Percentiles rank a stretch among this genome's conserved stretches.
Evolutionary conservation across 2,329 filamentous ascomycete species (phyloP).

Genomic region (Aspergillus jensenii): DNA sequence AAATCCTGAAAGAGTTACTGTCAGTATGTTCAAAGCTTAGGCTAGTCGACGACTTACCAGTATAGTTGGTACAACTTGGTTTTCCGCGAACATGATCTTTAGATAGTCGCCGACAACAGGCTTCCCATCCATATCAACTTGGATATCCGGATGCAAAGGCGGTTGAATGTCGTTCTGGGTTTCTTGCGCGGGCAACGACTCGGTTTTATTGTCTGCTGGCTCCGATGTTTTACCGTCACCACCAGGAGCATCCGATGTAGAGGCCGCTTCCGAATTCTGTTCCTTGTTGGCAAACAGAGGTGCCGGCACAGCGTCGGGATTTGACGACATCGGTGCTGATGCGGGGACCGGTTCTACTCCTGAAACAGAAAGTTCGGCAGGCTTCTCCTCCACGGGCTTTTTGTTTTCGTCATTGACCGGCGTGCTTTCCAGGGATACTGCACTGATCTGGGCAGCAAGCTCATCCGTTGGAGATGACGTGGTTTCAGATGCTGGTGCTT

Average conservation of each 20-base stretch:
- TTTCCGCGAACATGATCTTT: conserved; percentile 94
- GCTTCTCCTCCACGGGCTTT: background rate
- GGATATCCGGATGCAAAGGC: conserved; percentile 45
- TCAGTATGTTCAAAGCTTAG: background rate
- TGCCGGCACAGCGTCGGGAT: conserved; percentile 67
- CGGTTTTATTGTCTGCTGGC: conserved; percentile 14
- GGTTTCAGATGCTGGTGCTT: conserved; percentile 19
- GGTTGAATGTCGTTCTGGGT: conserved; percentile 25
- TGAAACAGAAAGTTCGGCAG: background rate
- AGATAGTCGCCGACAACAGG: conserved; percentile 92
- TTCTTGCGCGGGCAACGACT: conserved; percentile 22
- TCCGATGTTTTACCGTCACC: conserved; percentile 18
- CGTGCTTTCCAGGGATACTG: conserved; percentile 40
- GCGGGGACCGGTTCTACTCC: conserved; percentile 7
- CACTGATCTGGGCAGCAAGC: conserved; percentile 55
- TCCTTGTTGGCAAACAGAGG: conserved; percentile 60
- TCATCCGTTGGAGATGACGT: conserved; percentile 51
- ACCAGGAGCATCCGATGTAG: conserved; percentile 18
- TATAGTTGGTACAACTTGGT: conserved; percentile 92
- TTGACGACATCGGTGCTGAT: conserved; percentile 46
- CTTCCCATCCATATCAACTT: conserved; percentile 60
- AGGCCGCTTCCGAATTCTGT: conserved; percentile 23
- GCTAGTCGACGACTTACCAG: conserved; percentile 61
- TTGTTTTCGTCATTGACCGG: conserved; percentile 4
- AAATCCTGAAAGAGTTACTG: conserved; percentile 65